Evolutionary conservation across 768 basidiomycete species (phyloP).

Genomic region (Naganishia vishniacii): DNA sequence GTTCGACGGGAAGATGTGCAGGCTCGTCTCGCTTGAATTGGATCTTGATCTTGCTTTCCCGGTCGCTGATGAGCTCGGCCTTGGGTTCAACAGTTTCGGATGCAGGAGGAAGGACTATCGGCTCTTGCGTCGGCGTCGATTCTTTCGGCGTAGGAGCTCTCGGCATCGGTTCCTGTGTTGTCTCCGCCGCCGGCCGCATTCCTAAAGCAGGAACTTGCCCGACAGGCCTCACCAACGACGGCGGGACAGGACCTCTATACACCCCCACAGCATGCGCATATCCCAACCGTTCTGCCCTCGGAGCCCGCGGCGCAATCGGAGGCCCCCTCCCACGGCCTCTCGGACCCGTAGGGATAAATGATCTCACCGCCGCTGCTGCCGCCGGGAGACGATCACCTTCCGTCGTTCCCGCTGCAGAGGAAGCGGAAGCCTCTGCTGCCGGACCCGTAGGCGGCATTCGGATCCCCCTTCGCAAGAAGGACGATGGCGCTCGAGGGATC

Average conservation of each 20-base stretch:
- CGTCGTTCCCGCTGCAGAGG: no score
- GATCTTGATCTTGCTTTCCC: slow-evolving; percentile 15
- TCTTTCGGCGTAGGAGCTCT: not conserved
- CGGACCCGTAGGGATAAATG: not conserved
- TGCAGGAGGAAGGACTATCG: not conserved
- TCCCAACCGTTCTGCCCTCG: slow-evolving; percentile 10
- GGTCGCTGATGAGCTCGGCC: not conserved
- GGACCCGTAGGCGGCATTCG: slow-evolving; percentile 11
- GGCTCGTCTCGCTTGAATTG: slow-evolving; percentile 6
- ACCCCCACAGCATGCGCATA: not conserved
- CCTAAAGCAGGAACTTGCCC: no score
- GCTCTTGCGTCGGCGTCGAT: not conserved
- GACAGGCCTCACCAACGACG: not conserved
- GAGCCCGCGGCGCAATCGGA: slow-evolving; percentile 1
- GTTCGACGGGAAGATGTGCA: not conserved
- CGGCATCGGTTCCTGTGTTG: no score
- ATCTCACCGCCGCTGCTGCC: not conserved
- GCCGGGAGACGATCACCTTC: not conserved
- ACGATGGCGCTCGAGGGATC: not conserved
- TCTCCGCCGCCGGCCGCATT: not conserved
- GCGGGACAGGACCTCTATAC: not conserved
- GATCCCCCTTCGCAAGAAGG: not conserved
- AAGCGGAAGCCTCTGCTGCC: not conserved
- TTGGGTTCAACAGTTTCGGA: not conserved
- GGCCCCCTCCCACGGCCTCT: slow-evolving; percentile 2